Evolutionary conservation across 208 protist species (phyloP).

Genomic region (Balamuthia mandrillaris): DNA sequence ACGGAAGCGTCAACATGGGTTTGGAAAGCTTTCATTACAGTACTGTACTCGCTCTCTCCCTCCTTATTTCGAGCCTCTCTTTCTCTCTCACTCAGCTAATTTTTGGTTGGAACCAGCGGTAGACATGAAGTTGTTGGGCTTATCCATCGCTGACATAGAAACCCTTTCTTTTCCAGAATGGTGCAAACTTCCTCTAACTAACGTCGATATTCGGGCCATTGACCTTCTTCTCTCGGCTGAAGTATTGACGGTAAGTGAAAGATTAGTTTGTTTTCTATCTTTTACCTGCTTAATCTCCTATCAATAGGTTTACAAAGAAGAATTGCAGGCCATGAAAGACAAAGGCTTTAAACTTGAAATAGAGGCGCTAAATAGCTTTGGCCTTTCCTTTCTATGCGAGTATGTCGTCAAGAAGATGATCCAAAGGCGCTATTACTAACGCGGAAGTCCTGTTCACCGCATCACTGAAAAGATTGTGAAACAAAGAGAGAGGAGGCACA

Average conservation of each 20-base stretch:
- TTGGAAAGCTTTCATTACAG: background rate
- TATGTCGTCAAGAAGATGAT: conserved; percentile 11
- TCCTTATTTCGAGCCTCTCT: background rate
- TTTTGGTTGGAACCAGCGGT: background rate
- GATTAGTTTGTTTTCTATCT: background rate
- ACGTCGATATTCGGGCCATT: background rate
- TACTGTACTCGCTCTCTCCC: background rate
- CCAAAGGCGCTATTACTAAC: background rate
- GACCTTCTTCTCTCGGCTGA: background rate
- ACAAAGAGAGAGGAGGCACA: too few species aligned
- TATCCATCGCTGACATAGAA: background rate
- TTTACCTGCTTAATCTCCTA: background rate
- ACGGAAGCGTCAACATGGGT: background rate
- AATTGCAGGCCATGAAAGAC: background rate
- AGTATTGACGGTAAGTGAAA: background rate
- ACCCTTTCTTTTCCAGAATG: background rate
- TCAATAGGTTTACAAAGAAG: background rate
- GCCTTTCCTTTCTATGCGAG: background rate
- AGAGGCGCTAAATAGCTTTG: background rate
- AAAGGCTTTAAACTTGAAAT: background rate
- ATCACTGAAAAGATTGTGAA: background rate
- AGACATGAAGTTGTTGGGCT: conserved; percentile 20
- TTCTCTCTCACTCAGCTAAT: background rate
- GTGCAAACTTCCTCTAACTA: background rate
- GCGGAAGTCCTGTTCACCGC: background rate